A percentile compares a stretch with the other conserved stretches of the same genome.
Evolutionary conservation across 192 early-diverging fungal genomes (phyloP).

Genomic region (Cladochytrium replicatum): DNA sequence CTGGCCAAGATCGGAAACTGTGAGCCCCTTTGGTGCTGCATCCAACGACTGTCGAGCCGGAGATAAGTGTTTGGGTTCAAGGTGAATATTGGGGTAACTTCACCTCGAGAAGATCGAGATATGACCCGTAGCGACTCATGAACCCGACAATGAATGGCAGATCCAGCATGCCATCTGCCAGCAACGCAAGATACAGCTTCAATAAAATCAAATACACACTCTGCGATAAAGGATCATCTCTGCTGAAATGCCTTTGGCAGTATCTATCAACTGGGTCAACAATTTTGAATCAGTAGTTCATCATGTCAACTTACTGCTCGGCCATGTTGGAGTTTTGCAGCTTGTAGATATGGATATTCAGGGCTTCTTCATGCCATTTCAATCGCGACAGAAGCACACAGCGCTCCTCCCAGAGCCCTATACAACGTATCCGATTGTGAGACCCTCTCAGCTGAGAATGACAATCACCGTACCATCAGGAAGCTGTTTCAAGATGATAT

Average conservation of each 20-base stretch:
- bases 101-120: constrained; percentile 48
- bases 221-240: constrained; percentile 1
- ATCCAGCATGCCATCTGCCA: constrained; percentile 23
- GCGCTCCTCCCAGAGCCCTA: constrained; percentile 72
- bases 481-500: constrained; percentile 59
- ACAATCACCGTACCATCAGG: constrained; percentile 58
- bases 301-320: constrained; percentile 38
- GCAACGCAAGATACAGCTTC: constrained; percentile 46
- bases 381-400: constrained; percentile 71
- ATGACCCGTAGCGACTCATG: constrained; percentile 53
- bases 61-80: too few species aligned
- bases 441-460: too few species aligned
- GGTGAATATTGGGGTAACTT: too few species aligned
- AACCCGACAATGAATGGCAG: constrained; percentile 50
- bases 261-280: constrained; percentile 19
- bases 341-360: constrained; percentile 73
- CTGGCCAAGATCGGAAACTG: constrained; percentile 30
- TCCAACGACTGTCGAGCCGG: constrained; percentile 37
- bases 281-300: too few species aligned
- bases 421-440: too few species aligned
- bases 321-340: constrained; percentile 59
- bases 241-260: constrained; percentile 28
- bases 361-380: constrained; percentile 76
- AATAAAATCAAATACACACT: constrained; percentile 57
- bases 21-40: constrained; percentile 37